phyloP scores from a whole-genome alignment of 306 rosid species.

The Dicorynia guianensis region DNA sequence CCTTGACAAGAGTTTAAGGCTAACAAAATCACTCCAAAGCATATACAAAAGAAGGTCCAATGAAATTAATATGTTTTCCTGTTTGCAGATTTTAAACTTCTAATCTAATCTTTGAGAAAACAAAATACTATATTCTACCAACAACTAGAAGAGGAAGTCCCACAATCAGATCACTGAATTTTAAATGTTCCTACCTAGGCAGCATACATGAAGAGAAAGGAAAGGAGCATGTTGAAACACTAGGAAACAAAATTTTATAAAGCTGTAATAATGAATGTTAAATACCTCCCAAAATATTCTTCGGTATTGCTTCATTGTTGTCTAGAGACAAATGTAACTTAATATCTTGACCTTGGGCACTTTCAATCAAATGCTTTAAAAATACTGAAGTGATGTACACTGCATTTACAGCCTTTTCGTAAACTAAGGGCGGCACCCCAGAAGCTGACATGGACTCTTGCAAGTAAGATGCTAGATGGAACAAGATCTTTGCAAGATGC shows the following conservation, averaged over 20 bases:
- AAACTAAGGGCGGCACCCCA: slow-evolving; percentile 62
- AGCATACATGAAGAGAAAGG: background rate
- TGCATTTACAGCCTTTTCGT: slow-evolving; percentile 86
- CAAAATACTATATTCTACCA: too few relatives aligned
- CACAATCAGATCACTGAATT: slow-evolving; percentile 10
- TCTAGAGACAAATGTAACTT: slow-evolving; percentile 71
- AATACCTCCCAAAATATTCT: slow-evolving; percentile 70
- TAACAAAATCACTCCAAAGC: slow-evolving; percentile 19
- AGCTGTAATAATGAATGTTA: slow-evolving; percentile 10
- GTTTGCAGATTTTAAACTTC: slow-evolving; percentile 5
- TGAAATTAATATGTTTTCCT: slow-evolving; percentile 7
- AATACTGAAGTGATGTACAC: slow-evolving; percentile 81
- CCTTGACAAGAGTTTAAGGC: slow-evolving; percentile 27
- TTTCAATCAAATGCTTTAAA: slow-evolving; percentile 87
- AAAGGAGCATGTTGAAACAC: background rate
- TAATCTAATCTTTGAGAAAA: background rate
- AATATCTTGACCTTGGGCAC: slow-evolving; percentile 54
- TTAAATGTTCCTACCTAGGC: background rate
- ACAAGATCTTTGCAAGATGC: slow-evolving; percentile 93
- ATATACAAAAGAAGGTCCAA: slow-evolving; percentile 18
- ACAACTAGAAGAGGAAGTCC: slow-evolving; percentile 11
- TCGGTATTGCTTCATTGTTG: slow-evolving; percentile 59
- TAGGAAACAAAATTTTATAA: background rate
- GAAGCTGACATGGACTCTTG: slow-evolving; percentile 77
- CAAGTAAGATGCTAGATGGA: slow-evolving; percentile 83